phyloP scores from a whole-genome alignment of 2,329 filamentous ascomycete genomes.

The Paramyrothecium roridum region DNA sequence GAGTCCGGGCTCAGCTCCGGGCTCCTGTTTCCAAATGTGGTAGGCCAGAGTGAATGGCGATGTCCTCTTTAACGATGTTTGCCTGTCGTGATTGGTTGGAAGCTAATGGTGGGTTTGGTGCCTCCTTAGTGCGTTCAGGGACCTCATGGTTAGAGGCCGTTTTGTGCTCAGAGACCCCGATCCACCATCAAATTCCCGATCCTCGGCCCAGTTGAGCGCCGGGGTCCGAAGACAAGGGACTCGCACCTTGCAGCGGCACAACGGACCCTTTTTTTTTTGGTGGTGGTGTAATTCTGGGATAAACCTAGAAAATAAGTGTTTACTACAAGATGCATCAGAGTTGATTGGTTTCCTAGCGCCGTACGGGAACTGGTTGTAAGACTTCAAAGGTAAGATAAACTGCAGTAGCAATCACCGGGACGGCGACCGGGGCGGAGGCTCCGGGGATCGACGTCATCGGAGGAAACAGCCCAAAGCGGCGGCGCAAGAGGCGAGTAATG shows the following conservation, averaged over 20 bases:
- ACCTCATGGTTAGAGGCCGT: neutral
- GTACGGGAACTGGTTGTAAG: too few relatives aligned
- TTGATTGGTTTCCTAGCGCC: too few relatives aligned
- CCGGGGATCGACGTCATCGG: too few relatives aligned
- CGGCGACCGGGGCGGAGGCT: too few relatives aligned
- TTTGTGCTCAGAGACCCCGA: neutral
- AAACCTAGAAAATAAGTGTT: neutral
- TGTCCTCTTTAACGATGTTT: neutral
- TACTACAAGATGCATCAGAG: too few relatives aligned
- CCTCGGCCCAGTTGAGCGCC: neutral
- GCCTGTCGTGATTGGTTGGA: neutral
- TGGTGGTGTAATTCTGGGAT: neutral
- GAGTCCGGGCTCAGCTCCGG: too few relatives aligned
- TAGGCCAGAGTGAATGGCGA: too few relatives aligned
- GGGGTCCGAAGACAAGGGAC: neutral
- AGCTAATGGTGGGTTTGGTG: neutral
- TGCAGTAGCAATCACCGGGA: too few relatives aligned
- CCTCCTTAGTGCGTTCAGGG: neutral
- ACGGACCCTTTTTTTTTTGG: neutral
- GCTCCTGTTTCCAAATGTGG: too few relatives aligned
- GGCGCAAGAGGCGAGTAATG: too few relatives aligned
- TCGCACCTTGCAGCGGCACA: neutral
- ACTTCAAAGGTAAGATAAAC: too few relatives aligned
- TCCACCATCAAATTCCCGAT: conserved; percentile 10
- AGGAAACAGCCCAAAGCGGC: too few relatives aligned